Conservation (phyloP, 2,329 filamentous ascomycete species). For the Colletotrichum sp. region DNA sequence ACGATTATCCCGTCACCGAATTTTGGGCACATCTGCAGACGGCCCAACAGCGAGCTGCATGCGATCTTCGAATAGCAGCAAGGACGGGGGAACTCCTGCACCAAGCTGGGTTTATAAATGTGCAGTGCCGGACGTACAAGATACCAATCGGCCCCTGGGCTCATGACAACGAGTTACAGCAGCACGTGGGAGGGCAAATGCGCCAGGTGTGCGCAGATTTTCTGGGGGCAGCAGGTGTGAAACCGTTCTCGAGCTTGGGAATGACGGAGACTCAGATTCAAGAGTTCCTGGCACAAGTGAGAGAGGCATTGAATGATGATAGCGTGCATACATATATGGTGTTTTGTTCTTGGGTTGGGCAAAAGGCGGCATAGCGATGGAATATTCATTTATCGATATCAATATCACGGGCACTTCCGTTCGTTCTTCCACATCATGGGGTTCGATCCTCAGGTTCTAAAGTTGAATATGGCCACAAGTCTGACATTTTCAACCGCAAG, state of each 20-base stretch:
- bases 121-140: neutral
- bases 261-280: neutral
- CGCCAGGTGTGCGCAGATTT: neutral
- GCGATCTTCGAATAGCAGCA: neutral
- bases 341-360: neutral
- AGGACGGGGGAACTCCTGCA: neutral
- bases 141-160: neutral
- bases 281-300: neutral
- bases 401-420: neutral
- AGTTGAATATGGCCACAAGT: rapidly evolving
- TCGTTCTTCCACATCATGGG: neutral
- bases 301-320: neutral
- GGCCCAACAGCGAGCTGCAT: neutral
- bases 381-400: neutral
- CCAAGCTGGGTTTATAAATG: neutral
- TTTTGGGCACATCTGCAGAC: neutral
- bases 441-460: neutral
- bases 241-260: neutral
- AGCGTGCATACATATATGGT: neutral
- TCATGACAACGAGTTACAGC: neutral
- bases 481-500: neutral
- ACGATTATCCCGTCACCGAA: neutral
- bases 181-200: neutral
- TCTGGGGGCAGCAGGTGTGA: neutral
- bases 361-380: neutral